Evolutionary conservation across 2,329 filamentous ascomycete genomes (phyloP).

Genomic region (Davidsoniella eucalypti): DNA sequence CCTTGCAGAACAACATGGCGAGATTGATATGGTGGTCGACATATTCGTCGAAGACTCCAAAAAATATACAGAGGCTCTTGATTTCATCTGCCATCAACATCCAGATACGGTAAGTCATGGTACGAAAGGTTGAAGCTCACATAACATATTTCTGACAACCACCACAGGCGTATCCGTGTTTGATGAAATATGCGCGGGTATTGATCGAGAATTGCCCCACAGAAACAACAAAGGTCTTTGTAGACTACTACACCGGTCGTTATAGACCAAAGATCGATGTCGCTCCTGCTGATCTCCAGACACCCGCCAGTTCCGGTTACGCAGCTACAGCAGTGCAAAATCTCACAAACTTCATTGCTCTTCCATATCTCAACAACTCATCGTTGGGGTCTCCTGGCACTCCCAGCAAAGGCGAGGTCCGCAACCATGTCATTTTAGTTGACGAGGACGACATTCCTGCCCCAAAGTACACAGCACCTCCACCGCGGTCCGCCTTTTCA

Average conservation of each 20-base stretch:
- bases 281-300: slow-evolving; percentile 2
- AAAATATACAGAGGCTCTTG: slow-evolving; percentile 70
- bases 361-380: slow-evolving; percentile 67
- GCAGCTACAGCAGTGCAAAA: slow-evolving; percentile 72
- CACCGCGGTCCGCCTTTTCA: slow-evolving; percentile 80
- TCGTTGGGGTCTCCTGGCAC: slow-evolving; percentile 36
- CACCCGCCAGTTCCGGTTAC: slow-evolving; percentile 23
- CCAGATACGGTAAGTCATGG: slow-evolving; percentile 47
- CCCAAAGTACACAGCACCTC: slow-evolving; percentile 58
- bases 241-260: slow-evolving; percentile 82
- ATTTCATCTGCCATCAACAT: slow-evolving; percentile 81
- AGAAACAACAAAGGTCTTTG: slow-evolving; percentile 73
- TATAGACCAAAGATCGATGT: slow-evolving; percentile 51
- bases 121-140: not conserved
- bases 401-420: slow-evolving; percentile 30
- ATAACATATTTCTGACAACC: not conserved
- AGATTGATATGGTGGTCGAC: slow-evolving; percentile 85
- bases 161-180: slow-evolving; percentile 58
- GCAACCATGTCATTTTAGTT: slow-evolving; percentile 29
- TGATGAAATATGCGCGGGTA: slow-evolving; percentile 91
- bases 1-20: slow-evolving; percentile 81
- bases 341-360: slow-evolving; percentile 62
- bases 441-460: slow-evolving; percentile 29
- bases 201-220: slow-evolving; percentile 73
- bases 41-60: slow-evolving; percentile 93